Base-by-base conservation (phyloP, 2,329 filamentous ascomycete genomes). In the Pseudogymnoascus sp. region DNA sequence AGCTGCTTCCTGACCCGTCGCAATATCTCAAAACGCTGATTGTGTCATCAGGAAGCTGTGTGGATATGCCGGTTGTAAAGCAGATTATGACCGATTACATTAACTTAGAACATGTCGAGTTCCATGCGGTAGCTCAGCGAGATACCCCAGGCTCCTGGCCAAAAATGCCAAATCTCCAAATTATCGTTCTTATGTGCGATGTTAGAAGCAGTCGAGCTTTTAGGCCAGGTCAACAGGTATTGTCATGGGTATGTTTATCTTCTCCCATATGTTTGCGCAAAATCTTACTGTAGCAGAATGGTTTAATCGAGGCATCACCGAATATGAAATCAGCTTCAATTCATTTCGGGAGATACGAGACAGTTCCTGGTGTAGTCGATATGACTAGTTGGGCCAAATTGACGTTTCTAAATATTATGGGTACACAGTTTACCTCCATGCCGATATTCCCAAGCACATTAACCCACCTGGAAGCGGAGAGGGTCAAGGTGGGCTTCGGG, bases 91-190 rank as follows among this genome's bases (percentile, higher is more conserved):
- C 48, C 29, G 4, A 33, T 21, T 55, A 55, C 29, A 55, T 29
- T 21, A n/a, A 21, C 9, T 29, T 55, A 33, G 48, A 55, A n/a
- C 48, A 33, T 13, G 48, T 55, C 18, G 48, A 55, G 29, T 55
- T 55, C 21, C 29, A 55, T 55, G 48, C n/a, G 29, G 48, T 55
- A 21, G 7, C 5, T 33, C 9, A 21, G 8, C 29, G n/a, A 12
- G 27, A 55, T 33, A 13, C 1, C n/a, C 15, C 29, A 33, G 12
- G 29, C 15, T 13, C 48, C n/a, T 55, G 48, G 48, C 48, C 48
- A 33, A 29, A 55, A 55, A 55, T 55, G 48, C 48, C 48, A 33
- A 18, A 18, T 33, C 48, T 55, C 48, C 48, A 55, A 55, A 33
- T 33, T 18, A 13, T 55, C 29, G 29, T 12, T 21, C 48, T 55